Evolutionary conservation across 2,329 filamentous ascomycete genomes (phyloP), one percentile per base, ranked within the genome.

Genomic region (Cladophialophora chaetospira): DNA sequence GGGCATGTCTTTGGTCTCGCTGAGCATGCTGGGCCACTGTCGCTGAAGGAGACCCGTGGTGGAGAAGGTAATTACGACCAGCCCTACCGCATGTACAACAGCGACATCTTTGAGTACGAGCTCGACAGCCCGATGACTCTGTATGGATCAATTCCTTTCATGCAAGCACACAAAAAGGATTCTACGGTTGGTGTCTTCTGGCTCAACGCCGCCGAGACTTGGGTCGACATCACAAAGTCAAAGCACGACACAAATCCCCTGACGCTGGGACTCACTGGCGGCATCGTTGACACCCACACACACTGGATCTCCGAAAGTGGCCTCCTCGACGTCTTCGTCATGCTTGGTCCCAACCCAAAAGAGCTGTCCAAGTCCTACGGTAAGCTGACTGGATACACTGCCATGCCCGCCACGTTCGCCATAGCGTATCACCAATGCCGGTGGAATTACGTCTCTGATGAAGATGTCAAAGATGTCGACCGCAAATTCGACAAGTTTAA

Each of bases 391-490:
- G 94, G 94, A 23, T 93, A 87, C 68, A 94, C 91, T 26, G 87
- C 92, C 58, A 83, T 99, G 73, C 94, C 94, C 1, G 91, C 96
- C 68, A 88, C 94, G 62, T 97, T 97, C 67, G 83, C 93, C 1
- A 85, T 99, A 64, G 94, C 85, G 10, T 97, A 97, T 73, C 94
- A 99, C 70, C 94, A 99, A 73, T 97, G 94, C 72, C 88, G 94
- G 66, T 99, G 94, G 94, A 99, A 99, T 76, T 99, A 99, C 71
- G 87, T 97, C 55, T 95, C 91, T 1, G 93, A 97, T 67, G 91
- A 97, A 63, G 94, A 99, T 73, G 92, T 99, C 57, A 95, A 89
- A 72, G 92, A 97, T 68, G 93, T 99, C 38, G 92, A 97, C 71
- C 86, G 89, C 63, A 96, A 95, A 72, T 96, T 99, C 77, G 92